Evolutionary conservation across 2,329 filamentous ascomycete species (phyloP), one percentile per base, ranked within the genome.

Genomic region (Cercospora berteroae): DNA sequence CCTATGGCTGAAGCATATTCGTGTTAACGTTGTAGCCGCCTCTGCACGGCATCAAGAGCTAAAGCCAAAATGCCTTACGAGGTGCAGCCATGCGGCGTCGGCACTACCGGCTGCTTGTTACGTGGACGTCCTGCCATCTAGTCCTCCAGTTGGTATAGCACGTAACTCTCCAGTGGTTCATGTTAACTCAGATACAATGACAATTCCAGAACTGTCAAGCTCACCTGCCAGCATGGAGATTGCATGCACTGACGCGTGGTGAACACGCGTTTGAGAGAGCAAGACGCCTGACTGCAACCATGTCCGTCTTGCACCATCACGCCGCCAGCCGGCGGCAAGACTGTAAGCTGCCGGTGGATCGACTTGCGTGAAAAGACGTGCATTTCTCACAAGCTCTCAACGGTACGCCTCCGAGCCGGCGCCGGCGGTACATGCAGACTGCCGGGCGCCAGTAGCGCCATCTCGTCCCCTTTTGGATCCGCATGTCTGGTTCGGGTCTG

Each of bases 11-110:
- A 63, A 67, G 55, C 44, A 57, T 56, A 65, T 29, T 55, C 55
- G 4, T 58, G 60, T 62, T 65, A 62, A 62, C 57, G 44, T 62
- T 65, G 39, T 60, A 48, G 60, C 62, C 44, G 52, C 27, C 33
- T 65, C 57, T 61, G 66, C 65, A 64, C 50, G 44, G 60, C 60
- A 42, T 64, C 27, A 62, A 67, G 66, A 25, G 36, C 62, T 9
- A 42, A 64, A 64, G 57, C 59, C 48, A 64, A 67, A 64, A 31
- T 16, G 23, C n/a, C 31, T 62, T 39, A n/a, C 31, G 48, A 31
- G 33, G 31, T 60, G 57, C 36, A 57, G 57, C 48, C 66, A 50
- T 61, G 36, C 50, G 42, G 61, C 48, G 50, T 58, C 48, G 52
- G 39, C 55, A 61, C 59, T 58, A 27, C 20, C 23, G 48, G 48